Conservation (phyloP, 1,284 basidiomycete genomes). For the Fomitiporia mediterranea region DNA sequence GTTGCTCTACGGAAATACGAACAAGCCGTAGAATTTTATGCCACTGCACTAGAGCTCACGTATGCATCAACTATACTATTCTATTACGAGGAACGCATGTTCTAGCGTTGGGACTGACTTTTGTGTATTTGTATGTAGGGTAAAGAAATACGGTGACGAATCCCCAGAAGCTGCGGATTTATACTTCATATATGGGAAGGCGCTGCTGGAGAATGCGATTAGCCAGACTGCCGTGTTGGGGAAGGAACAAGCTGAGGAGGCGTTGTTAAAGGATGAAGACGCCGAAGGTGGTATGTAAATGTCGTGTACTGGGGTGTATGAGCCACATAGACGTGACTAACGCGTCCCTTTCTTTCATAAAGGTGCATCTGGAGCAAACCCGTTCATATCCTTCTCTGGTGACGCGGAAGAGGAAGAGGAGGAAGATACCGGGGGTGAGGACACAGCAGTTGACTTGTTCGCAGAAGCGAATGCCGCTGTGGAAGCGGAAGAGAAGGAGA, state of each 20-base stretch:
- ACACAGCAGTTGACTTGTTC: constrained; percentile 57
- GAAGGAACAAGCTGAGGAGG: constrained; percentile 65
- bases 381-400: constrained; percentile 70
- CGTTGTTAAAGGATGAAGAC: constrained; percentile 40
- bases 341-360: constrained; percentile 17
- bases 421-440: constrained; percentile 30
- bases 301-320: not conserved
- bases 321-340: constrained; percentile 2
- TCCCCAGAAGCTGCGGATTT: constrained; percentile 77
- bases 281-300: constrained; percentile 34
- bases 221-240: constrained; percentile 77
- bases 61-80: constrained; percentile 40
- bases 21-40: constrained; percentile 80
- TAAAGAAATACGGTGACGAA: constrained; percentile 66
- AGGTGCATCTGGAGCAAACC: constrained; percentile 39
- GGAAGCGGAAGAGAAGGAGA: constrained; percentile 40
- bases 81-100: constrained; percentile 23
- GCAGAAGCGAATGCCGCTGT: constrained; percentile 43
- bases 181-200: constrained; percentile 83
- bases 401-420: constrained; percentile 58
- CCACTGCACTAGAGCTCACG: constrained; percentile 79
- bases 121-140: constrained; percentile 40
- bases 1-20: constrained; percentile 86
- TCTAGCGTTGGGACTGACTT: constrained; percentile 12
- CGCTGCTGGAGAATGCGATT: constrained; percentile 84